A percentile compares a stretch with the other conserved stretches of the same genome.
Conservation (phyloP, 2,329 filamentous ascomycete genomes). For the Cytospora schulzeri region DNA sequence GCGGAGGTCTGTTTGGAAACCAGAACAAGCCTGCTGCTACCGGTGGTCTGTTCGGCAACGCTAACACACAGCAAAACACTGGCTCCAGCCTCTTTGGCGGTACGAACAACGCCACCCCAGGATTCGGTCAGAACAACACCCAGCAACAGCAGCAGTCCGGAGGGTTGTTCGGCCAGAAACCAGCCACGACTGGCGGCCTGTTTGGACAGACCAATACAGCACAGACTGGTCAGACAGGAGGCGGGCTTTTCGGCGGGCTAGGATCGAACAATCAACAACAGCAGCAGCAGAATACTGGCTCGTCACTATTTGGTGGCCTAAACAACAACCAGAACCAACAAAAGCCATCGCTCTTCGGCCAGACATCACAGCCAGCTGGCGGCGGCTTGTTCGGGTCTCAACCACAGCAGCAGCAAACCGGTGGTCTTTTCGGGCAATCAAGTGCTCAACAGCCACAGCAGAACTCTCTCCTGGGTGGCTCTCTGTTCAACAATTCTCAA, state of each 20-base stretch:
- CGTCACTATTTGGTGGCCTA: slow-evolving; percentile 50
- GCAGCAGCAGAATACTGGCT: slow-evolving; percentile 42
- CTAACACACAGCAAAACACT: slow-evolving; percentile 36
- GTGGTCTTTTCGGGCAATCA: slow-evolving; percentile 49
- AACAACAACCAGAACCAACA: slow-evolving; percentile 50
- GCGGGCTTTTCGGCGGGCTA: slow-evolving; percentile 55
- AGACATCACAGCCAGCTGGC: slow-evolving; percentile 45
- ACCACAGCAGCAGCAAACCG: slow-evolving; percentile 47
- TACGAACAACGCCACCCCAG: slow-evolving; percentile 36
- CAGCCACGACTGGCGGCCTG: slow-evolving; percentile 46
- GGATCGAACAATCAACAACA: slow-evolving; percentile 37
- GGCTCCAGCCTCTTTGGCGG: slow-evolving; percentile 45
- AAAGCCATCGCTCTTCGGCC: slow-evolving; percentile 59
- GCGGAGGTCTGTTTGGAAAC: slow-evolving; percentile 28
- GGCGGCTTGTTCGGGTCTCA: slow-evolving; percentile 58
- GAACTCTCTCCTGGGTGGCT: slow-evolving; percentile 49
- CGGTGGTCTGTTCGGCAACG: slow-evolving; percentile 38
- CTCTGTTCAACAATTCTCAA: slow-evolving; percentile 61
- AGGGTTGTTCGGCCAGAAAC: slow-evolving; percentile 47
- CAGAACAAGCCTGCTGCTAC: slow-evolving; percentile 22
- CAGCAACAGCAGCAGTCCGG: slow-evolving; percentile 35
- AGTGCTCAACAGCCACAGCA: slow-evolving; percentile 54
- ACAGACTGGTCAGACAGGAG: slow-evolving; percentile 42
- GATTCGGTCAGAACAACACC: slow-evolving; percentile 29
- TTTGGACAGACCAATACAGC: slow-evolving; percentile 49